Evolutionary conservation across 1,284 basidiomycete species (phyloP).

Genomic region (Microstroma glucosiphilum): DNA sequence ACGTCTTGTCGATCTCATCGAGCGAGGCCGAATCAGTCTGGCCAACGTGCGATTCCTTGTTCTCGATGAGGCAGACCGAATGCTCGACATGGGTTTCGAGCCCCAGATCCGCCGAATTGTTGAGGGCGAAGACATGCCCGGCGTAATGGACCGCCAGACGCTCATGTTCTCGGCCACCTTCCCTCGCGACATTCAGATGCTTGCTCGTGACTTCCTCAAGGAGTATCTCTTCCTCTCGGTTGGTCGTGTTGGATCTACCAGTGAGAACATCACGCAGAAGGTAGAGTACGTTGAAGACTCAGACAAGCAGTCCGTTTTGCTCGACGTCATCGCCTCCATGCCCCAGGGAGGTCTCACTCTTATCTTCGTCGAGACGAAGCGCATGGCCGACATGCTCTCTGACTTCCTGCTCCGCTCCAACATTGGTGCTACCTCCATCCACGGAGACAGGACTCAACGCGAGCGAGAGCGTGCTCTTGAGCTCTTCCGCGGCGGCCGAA

Average conservation of each 20-base stretch:
- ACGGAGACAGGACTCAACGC: constrained; percentile 94
- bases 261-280: constrained; percentile 98
- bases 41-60: constrained; percentile 96
- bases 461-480: constrained; percentile 93
- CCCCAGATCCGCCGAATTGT: constrained; percentile 98
- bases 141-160: constrained; percentile 82
- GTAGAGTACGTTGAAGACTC: constrained; percentile 96
- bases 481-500: constrained; percentile 89
- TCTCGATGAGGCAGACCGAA: constrained; percentile 97
- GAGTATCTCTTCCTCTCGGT: constrained; percentile 95
- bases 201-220: constrained; percentile 78
- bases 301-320: constrained; percentile 92
- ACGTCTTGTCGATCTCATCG: constrained; percentile 95
- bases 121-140: constrained; percentile 97
- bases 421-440: constrained; percentile 86
- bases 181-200: constrained; percentile 96
- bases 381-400: constrained; percentile 96
- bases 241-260: constrained; percentile 94
- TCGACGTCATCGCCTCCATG: constrained; percentile 85
- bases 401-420: constrained; percentile 84
- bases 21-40: constrained; percentile 92
- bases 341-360: constrained; percentile 71
- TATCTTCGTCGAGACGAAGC: constrained; percentile 98
- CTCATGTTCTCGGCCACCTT: constrained; percentile 99
- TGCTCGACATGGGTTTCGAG: constrained; percentile 99